Evolutionary conservation across 164 flowering plant species (phyloP), one percentile per base, ranked within the genome.

Genomic region (Magnolia kwangsiensis): DNA sequence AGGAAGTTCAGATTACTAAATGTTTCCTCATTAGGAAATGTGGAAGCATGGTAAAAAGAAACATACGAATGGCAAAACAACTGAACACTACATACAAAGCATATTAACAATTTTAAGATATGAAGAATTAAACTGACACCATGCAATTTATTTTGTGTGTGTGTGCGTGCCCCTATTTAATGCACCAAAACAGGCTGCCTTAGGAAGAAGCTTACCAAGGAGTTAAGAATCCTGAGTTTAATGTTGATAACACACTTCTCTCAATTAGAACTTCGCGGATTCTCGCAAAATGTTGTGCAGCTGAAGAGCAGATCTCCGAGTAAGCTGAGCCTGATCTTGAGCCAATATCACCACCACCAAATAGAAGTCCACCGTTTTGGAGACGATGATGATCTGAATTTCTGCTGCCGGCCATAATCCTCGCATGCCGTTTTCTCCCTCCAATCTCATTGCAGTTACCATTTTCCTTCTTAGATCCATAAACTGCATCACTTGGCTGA

Each of bases 231-330:
- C 98, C 98, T 50, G 98, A 90, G 78, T 92, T 92, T 79, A 96
- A 79, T 69, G 97, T 86, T 74, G 99, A 92, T 31, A 93, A 85
- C 80, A 92, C 97, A 77, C 89, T 90, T 80, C 90, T 80, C 85
- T 96, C 98, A 9, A 96, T 90, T 69, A 96, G 93, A 77, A 90
- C 97, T 85, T 96, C 97, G 72, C 98, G 91, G 61, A 96, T 96
- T 76, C 92, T 85, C 51, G 99, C 90, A 86, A 96, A 96, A 85
- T 96, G 93, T 24, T 86, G 96, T 69, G 98, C 97, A 79, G 99
- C 97, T 61, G 88, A 84, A 51, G 88, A 85, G 79, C 98, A 91
- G 50, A 92, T 91, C 51, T 91, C 96, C 2, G 87, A 78, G 83
- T 94, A 94, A 75, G 97, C 91, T 45, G 98, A 90, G 69, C 90